phyloP scores from a whole-genome alignment of 1,139 yeast species.

The Nakaseomyces bracarensis region DNA sequence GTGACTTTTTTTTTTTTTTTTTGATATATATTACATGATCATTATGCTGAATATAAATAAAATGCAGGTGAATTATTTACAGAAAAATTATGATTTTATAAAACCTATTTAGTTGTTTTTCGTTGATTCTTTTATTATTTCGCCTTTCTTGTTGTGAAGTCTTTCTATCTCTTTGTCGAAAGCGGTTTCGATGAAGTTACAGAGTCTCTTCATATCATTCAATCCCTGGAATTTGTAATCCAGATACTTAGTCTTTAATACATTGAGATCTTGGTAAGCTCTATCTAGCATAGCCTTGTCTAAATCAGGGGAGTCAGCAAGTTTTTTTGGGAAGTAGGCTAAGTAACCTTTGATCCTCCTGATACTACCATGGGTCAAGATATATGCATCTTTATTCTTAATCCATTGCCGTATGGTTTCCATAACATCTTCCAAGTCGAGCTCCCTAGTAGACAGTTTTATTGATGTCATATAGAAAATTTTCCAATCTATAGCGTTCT shows the following conservation, averaged over 20 bases:
- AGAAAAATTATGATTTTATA: too few relatives aligned
- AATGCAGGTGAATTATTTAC: too few relatives aligned
- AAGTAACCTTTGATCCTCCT: conserved; percentile 17
- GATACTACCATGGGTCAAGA: conserved; percentile 15
- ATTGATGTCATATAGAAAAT: conserved; percentile 21
- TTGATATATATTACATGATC: too few relatives aligned
- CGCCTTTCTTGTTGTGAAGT: neutral
- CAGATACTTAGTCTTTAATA: conserved; percentile 14
- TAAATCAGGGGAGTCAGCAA: conserved; percentile 6
- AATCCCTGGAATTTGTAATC: conserved; percentile 18
- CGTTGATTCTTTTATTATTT: neutral
- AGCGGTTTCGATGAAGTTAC: conserved; percentile 13
- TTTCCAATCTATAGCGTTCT: conserved; percentile 17
- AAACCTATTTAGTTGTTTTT: too few relatives aligned
- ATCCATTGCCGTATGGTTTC: conserved; percentile 21
- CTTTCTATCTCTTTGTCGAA: conserved; percentile 11
- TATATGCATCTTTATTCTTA: conserved; percentile 15
- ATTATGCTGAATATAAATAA: too few relatives aligned
- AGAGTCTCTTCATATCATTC: conserved; percentile 15
- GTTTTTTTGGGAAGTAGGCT: conserved; percentile 15
- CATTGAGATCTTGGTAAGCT: conserved; percentile 11
- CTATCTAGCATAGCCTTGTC: conserved; percentile 8
- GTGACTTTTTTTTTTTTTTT: too few relatives aligned
- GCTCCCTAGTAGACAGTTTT: conserved; percentile 16
- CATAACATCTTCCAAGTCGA: conserved; percentile 15